Percentiles rank a stretch among this genome's conserved stretches.
phyloP scores from a whole-genome alignment of 1,284 basidiomycete genomes.

The Ceratorhiza oryzae-sativae region DNA sequence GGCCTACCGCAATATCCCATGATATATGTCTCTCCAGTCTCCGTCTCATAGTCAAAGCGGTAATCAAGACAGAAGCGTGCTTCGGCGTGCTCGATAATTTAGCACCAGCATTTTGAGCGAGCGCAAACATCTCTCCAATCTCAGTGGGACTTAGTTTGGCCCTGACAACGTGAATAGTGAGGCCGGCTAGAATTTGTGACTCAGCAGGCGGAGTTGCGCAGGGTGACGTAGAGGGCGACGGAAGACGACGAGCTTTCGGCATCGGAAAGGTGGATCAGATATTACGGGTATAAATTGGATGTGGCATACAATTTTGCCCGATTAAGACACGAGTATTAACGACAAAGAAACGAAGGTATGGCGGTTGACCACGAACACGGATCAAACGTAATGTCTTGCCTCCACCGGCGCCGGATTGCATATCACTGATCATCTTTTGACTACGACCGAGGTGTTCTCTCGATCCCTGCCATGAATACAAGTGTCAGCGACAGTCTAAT shows the following conservation, averaged over 20 bases:
- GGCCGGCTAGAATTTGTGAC: constrained; percentile 14
- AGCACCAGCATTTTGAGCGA: constrained; percentile 50
- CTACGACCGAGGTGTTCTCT: background rate
- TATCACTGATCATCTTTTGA: background rate
- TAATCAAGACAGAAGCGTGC: constrained; percentile 71
- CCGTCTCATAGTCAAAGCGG: constrained; percentile 66
- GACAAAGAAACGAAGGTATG: background rate
- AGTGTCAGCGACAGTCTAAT: constrained; percentile 29
- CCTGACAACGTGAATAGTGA: constrained; percentile 61
- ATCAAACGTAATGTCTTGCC: background rate
- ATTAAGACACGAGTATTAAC: background rate
- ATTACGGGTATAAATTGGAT: constrained; percentile 8
- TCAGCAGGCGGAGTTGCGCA: constrained; percentile 33
- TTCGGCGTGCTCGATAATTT: constrained; percentile 53
- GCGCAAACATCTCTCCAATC: constrained; percentile 57
- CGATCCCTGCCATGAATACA: constrained; percentile 7
- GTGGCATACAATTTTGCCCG: background rate
- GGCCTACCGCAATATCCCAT: constrained; percentile 68
- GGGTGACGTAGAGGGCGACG: constrained; percentile 22
- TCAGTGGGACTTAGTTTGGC: constrained; percentile 61
- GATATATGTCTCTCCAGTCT: constrained; percentile 71
- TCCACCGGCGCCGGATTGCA: background rate
- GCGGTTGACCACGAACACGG: background rate
- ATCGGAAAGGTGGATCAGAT: background rate
- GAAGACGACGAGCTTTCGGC: constrained; percentile 21